Evolutionary conservation across 805 yeast genomes (phyloP), one percentile per base, ranked within the genome.

Genomic region (Nakazawaea siamensis): DNA sequence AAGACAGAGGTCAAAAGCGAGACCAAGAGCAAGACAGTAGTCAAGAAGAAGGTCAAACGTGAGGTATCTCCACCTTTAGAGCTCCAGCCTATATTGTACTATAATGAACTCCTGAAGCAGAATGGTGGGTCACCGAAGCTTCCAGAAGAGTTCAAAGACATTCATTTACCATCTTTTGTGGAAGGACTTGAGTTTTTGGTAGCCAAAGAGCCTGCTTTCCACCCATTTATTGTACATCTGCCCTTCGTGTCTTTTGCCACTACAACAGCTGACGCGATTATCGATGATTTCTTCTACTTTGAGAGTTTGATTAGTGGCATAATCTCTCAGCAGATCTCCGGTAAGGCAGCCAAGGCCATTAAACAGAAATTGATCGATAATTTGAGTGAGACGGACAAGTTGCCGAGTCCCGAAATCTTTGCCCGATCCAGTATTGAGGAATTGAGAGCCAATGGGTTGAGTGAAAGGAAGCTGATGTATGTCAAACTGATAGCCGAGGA

Each of bases 261-360:
- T n/a, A n/a, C n/a, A n/a, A n/a, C n/a, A n/a, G n/a, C n/a, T n/a
- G n/a, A n/a, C n/a, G n/a, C n/a, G n/a, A n/a, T n/a, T n/a, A n/a
- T n/a, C n/a, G n/a, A n/a, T n/a, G n/a, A n/a, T n/a, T n/a, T n/a
- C n/a, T 57, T 52, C 32, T 65, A 67, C 34, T 71, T 66, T 41
- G 54, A 55, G 16, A 57, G 60, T 14, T 49, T 74, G 7, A 62
- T 62, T 2, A 54, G 63, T 28, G 65, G 73, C 4, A 70, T 83
- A 3, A 70, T 82, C 3, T 68, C 80, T 0, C 92, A 83, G 52
- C 92, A 82, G 50, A 72, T 83, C 9, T 76, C 83, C 43, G 95
- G 95, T 1, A 68, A 73, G 1, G 94, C 96, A 1, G 95, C 96
- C 0, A 53, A 48, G 8, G 67, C 87, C 1, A 82, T 87, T 20